Evolutionary conservation across 805 yeast genomes (phyloP), one percentile per base, ranked within the genome.

Genomic region (Kodamaea nitidulidarum): DNA sequence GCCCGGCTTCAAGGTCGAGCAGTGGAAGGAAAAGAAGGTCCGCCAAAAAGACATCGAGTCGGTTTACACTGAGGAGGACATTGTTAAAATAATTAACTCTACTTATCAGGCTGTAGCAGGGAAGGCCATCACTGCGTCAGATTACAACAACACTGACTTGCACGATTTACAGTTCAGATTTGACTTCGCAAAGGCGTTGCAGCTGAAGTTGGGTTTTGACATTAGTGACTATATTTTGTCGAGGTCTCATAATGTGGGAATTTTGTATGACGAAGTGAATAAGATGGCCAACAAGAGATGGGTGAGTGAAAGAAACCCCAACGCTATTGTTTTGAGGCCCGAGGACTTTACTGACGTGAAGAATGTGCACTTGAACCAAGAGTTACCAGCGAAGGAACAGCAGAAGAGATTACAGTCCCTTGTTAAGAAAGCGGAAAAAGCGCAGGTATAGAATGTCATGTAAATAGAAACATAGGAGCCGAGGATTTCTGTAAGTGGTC

Each of bases 291-390:
- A 71, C 15, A 48, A 52, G 14, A 65, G 70, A 49, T 63, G 65
- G 54, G 72, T 64, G 47, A 76, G 75, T 50, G 88, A 83, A 54
- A 73, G 80, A 55, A 76, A 80, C 51, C 88, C 93, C n/a, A 76
- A 83, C 51, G 91, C 87, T 20, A 76, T 86, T 40, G 78, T 80
- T 44, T 67, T 86, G 48, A 65, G 77, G 41, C 57, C 66, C 6
- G 68, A 66, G 20, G 80, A 76, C 32, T 84, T 78, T 52, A 66
- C 61, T 21, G 78, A 83, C 28, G 66, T 76, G 4, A 35, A 34
- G 11, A 85, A 84, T 48, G 63, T 81, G 24, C 70, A 71, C 45
- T 64, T 80, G 44, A 78, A 74, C 41, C 63, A 73, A 32, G 78
- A 71, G 50, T 67, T 70, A n/a, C 61, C 65, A 39, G 68, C 71